Conservation (phyloP, 305 asterid species). For the Stenogyne calaminthoides region DNA sequence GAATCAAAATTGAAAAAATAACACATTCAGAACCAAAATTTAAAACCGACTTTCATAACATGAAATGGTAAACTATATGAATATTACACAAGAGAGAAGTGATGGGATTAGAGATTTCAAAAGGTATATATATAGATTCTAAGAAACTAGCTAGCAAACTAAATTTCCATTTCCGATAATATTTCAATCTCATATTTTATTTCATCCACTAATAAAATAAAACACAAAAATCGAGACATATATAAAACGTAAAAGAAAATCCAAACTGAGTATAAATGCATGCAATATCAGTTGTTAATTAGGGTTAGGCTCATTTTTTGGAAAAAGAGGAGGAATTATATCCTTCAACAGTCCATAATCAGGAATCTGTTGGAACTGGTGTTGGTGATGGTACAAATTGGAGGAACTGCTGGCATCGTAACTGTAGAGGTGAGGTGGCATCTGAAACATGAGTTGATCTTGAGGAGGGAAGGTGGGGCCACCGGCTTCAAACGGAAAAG, state of each 20-base stretch:
- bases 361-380: constrained; percentile 51
- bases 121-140: no score
- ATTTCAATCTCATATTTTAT: not conserved
- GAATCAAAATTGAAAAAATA: no score
- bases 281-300: not conserved
- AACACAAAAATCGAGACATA: not conserved
- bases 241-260: not conserved
- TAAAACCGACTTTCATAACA: constrained; percentile 12
- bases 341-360: constrained; percentile 69
- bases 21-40: no score
- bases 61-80: not conserved
- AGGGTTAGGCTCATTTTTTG: constrained; percentile 47
- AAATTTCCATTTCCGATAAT: not conserved
- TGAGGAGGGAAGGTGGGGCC: constrained; percentile 44
- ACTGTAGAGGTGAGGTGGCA: constrained; percentile 45
- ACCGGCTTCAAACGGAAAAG: constrained; percentile 2
- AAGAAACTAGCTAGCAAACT: not conserved
- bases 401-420: constrained; percentile 30
- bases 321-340: constrained; percentile 50
- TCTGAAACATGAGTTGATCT: constrained; percentile 45
- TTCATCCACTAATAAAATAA: not conserved
- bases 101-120: not conserved
- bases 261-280: not conserved
- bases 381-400: constrained; percentile 47
- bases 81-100: not conserved